Base-by-base conservation (phyloP, 805 yeast species). In the Wilhelminamyces savonicus region DNA sequence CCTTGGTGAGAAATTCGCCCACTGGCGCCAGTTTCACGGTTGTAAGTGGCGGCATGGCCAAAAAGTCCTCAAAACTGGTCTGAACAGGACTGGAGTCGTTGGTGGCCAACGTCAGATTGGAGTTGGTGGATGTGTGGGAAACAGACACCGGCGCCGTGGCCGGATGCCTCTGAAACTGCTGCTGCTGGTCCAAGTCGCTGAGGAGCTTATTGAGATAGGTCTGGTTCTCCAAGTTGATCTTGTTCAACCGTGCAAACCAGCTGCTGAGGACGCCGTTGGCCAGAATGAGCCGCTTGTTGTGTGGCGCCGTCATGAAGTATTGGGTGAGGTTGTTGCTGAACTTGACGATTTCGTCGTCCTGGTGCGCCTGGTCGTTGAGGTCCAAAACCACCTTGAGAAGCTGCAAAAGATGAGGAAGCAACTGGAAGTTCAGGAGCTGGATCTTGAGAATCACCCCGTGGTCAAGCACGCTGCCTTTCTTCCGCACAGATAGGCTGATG, bases 351-450 rank as follows among this genome's bases (percentile, higher is more conserved):
- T 15, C 14, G 7, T 26, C 39, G 16, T 31, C 32, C 13, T 32
- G 24, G 12, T 22, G 12, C 12, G 11, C 24, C 12, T 22, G 24
- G 12, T 12, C 24, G 12, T 22, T n/a, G n/a, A n/a, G n/a, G n/a
- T n/a, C n/a, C 13, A 53, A 38, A 19, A 45, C 34, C n/a, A 55
- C 36, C 32, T 52, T 56, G 15, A 58, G 32, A 7, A 57, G 31
- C 24, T 56, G 62, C 14, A 58, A 39, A 12, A 58, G 38, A 17
- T 53, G 59, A n/a, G 55, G 58, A 13, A 54, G 38, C 13, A 56
- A 29, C 29, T 57, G 60, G 38, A 49, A 54, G 30, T 57, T 58
- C 16, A 58, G 48, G 35, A 43, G 29, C 16, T 40, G 41, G 12
- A 56, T 37, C 28, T 52, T 48, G 32, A 40, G 35, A 6, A 24